phyloP scores from a whole-genome alignment of 495 filamentous ascomycete species.

The Rhypophila decipiens region DNA sequence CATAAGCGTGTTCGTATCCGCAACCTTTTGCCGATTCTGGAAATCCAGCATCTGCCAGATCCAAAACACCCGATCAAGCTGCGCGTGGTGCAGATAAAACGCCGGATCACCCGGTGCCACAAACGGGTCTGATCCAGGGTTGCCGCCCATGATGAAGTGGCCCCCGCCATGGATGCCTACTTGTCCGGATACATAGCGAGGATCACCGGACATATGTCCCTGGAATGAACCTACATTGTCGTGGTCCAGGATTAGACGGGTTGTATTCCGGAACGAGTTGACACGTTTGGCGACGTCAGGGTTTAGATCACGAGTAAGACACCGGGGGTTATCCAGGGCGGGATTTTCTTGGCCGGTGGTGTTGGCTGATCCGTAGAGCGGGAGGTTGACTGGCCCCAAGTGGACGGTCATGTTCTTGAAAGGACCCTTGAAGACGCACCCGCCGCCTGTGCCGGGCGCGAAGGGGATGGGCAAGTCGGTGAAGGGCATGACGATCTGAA shows the following conservation, averaged over 20 bases:
- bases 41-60: conserved; percentile 56
- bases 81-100: conserved; percentile 61
- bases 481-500: conserved; percentile 5
- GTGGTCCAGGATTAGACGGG: conserved; percentile 32
- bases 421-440: conserved; percentile 57
- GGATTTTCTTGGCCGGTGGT: not conserved
- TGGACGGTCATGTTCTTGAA: conserved; percentile 45
- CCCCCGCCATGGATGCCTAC: conserved; percentile 57
- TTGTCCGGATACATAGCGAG: conserved; percentile 27
- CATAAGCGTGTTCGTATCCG: conserved; percentile 18
- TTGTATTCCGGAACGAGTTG: conserved; percentile 31
- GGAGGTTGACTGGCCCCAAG: conserved; percentile 44
- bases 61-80: conserved; percentile 62
- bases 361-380: conserved; percentile 7
- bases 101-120: conserved; percentile 57
- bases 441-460: conserved; percentile 53
- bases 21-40: conserved; percentile 33
- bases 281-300: conserved; percentile 31
- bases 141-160: conserved; percentile 41
- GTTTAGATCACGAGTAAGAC: conserved; percentile 56
- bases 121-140: conserved; percentile 46
- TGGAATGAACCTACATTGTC: conserved; percentile 45
- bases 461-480: conserved; percentile 15
- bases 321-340: not conserved
- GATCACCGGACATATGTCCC: conserved; percentile 37